Percentiles rank a stretch among this genome's conserved stretches.
Evolutionary conservation across 768 basidiomycete species (phyloP).

Genomic region (Kwoniella bestiolae): DNA sequence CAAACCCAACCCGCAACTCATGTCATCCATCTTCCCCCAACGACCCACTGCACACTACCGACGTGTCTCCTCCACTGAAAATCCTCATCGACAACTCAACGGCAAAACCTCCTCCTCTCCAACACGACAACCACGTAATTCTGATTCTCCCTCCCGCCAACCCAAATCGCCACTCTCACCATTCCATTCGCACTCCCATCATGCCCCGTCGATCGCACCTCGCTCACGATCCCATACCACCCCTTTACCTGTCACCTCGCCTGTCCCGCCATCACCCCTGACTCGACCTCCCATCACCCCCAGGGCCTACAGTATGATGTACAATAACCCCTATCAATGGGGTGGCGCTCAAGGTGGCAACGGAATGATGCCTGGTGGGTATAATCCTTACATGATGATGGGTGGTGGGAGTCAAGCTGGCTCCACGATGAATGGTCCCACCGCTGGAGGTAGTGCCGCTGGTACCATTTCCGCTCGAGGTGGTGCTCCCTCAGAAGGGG

Average conservation of each 20-base stretch:
- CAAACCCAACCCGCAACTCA: background rate
- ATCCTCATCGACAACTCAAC: background rate
- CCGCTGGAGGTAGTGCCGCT: background rate
- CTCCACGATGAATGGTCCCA: background rate
- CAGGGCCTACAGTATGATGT: slow-evolving; percentile 26
- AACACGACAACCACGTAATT: slow-evolving; percentile 1
- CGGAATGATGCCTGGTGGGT: slow-evolving; percentile 11
- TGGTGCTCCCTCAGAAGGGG: slow-evolving; percentile 1
- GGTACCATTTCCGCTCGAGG: slow-evolving; percentile 1
- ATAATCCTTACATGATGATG: slow-evolving; percentile 26
- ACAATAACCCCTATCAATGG: slow-evolving; percentile 20
- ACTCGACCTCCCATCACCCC: slow-evolving; percentile 2
- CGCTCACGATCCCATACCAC: slow-evolving; percentile 7
- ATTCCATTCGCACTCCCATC: slow-evolving; percentile 11
- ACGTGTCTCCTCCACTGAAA: slow-evolving; percentile 4
- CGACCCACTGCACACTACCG: background rate
- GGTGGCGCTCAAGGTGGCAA: background rate
- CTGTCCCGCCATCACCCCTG: slow-evolving; percentile 10
- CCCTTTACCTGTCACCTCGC: slow-evolving; percentile 4
- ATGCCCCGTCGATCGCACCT: background rate
- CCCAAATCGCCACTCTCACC: slow-evolving; percentile 13
- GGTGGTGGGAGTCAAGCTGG: slow-evolving; percentile 22
- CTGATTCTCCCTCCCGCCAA: background rate
- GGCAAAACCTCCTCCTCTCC: background rate
- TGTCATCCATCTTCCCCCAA: slow-evolving; percentile 8